Conservation (phyloP, 139 green algal genomes). For the Desmodesmus armatus region DNA sequence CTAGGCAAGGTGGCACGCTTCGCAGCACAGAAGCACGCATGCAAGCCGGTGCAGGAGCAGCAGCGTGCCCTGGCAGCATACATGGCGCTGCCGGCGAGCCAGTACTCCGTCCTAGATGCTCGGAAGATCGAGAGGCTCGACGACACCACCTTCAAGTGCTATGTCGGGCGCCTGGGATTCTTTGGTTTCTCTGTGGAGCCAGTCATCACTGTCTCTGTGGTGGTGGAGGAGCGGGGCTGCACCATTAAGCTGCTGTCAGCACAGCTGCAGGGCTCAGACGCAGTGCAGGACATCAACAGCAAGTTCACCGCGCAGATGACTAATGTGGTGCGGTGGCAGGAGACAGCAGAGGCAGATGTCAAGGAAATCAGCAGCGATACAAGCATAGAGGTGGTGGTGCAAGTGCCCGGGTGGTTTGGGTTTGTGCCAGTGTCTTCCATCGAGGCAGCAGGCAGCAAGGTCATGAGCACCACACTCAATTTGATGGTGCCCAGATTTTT, state of each 20-base stretch:
- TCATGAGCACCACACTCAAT: constrained; percentile 80
- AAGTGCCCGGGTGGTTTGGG: constrained; percentile 54
- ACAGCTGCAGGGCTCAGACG: constrained; percentile 71
- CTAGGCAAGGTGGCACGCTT: constrained; percentile 30
- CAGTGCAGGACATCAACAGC: constrained; percentile 73
- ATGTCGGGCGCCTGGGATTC: constrained; percentile 77
- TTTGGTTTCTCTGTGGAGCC: constrained; percentile 81
- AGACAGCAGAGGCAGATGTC: constrained; percentile 16
- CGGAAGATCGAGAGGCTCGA: constrained; percentile 82
- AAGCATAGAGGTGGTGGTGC: constrained; percentile 57
- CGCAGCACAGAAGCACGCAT: constrained; percentile 27
- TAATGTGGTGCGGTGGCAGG: constrained; percentile 73
- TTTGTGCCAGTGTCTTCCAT: constrained; percentile 49
- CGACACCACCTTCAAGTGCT: constrained; percentile 83
- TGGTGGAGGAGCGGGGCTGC: constrained; percentile 71
- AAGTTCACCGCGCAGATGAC: constrained; percentile 79
- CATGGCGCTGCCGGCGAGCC: constrained; percentile 88
- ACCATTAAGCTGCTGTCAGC: constrained; percentile 81
- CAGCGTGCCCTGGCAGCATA: constrained; percentile 73
- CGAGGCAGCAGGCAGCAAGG: constrained; percentile 51
- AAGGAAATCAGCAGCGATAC: constrained; percentile 59
- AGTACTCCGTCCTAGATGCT: constrained; percentile 91
- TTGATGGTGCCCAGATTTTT: constrained; percentile 85
- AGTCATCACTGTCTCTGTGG: constrained; percentile 84
- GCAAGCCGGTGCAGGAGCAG: constrained; percentile 5